Conservation (phyloP, 176 grass and related monocot species). For the Chrysopogon serrulatus region DNA sequence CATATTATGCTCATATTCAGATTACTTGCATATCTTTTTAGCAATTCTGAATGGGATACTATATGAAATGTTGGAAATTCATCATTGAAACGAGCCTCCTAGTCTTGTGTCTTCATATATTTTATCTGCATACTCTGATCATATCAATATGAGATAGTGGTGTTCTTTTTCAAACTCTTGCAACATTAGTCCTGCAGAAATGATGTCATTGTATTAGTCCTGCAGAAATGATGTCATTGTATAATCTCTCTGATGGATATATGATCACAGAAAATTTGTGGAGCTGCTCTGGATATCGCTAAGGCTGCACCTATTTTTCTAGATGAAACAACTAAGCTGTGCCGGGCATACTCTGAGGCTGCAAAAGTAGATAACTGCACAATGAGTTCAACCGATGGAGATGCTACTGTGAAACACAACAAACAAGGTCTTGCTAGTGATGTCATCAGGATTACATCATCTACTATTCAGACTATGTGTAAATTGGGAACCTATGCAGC, state of each 20-base stretch:
- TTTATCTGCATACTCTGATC: neutral
- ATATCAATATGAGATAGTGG: neutral
- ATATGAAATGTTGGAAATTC: neutral
- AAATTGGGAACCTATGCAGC: conserved; percentile 79
- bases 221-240: conserved; percentile 6
- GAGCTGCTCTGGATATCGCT: conserved; percentile 48
- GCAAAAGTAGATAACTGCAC: conserved; percentile 31
- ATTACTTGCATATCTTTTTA: neutral
- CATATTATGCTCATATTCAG: neutral
- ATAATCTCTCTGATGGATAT: conserved; percentile 30
- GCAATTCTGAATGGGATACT: conserved; percentile 1
- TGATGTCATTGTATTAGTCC: conserved; percentile 8
- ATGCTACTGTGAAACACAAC: conserved; percentile 22
- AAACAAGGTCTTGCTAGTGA: conserved; percentile 26
- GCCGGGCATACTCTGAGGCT: conserved; percentile 58
- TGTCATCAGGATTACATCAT: conserved; percentile 42
- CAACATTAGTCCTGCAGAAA: conserved; percentile 19
- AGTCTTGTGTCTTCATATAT: neutral
- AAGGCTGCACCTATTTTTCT: conserved; percentile 64
- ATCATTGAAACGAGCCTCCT: neutral
- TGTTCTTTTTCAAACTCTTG: conserved; percentile 17
- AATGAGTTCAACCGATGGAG: conserved; percentile 25
- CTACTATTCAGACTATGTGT: conserved; percentile 60
- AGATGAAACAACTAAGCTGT: conserved; percentile 71
- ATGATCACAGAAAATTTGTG: conserved; percentile 59